Evolutionary conservation across 1,139 yeast genomes (phyloP), one percentile per base, ranked within the genome.

Genomic region (Saccharomyces uvarum): DNA sequence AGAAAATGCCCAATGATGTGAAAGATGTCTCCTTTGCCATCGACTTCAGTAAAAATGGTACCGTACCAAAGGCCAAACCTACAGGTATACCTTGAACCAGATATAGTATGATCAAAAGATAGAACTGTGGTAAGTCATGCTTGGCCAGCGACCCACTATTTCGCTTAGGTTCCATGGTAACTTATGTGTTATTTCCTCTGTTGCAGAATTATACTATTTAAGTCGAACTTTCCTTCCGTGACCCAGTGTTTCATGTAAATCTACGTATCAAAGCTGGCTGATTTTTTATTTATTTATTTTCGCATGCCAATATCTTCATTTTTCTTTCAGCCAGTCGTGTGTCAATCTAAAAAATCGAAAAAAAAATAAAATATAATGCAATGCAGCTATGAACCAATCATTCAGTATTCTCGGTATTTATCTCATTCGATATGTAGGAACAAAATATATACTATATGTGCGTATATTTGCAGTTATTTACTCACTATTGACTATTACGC

Each of bases 51-150:
- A 95, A 75, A 65, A 91, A 93, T 1, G 99, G 99, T n/a, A 93
- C 79, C 1, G 96, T 86, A 2, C 99, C 99, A 74, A 93, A 90
- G 2, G 97, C 96, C 47, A 93, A 72, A 0, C 99, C 99, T 14
- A 91, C 95, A 0, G 99, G 99, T 3, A 93, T 84, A 27, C 99
- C 99, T 69, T 93, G 99, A 11, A 91, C 77, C 49, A 90, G 73
- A 66, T 93, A 93, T 29, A 93, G 73, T 7, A 86, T 65, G 8
- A 88, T 84, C 54, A 93, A 73, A 14, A 91, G 77, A 47, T 78
- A 72, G 67, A 93, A 93, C 54, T 91, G 88, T 19, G 86, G 86
- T 54, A 85, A 69, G 62, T 86, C 93, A 49, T 65, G 67, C 21
- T 64, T 55, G 4, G 75, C 71, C 48, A 73, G 51, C 4, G 58